Conservation (phyloP, 306 rosid genomes). For the Cicer bijugum region DNA sequence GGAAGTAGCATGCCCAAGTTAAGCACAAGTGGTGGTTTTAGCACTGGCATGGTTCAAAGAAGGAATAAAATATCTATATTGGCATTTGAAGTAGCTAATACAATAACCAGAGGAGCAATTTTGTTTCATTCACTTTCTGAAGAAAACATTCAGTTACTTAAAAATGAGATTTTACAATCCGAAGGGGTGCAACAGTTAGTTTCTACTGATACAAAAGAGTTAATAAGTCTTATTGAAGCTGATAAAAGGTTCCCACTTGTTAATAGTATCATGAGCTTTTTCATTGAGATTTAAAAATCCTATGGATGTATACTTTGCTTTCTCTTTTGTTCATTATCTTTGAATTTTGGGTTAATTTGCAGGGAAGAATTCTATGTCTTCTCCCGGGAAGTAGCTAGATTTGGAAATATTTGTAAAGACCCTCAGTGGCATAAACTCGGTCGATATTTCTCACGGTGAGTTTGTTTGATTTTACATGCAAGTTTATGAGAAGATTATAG, state of each 20-base stretch:
- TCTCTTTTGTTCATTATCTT: conserved; percentile 28
- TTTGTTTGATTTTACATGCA: conserved; percentile 25
- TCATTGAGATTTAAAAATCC: not conserved
- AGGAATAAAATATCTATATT: conserved; percentile 68
- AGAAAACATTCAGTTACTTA: conserved; percentile 71
- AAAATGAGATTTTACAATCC: conserved; percentile 64
- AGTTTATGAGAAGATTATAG: conserved; percentile 21
- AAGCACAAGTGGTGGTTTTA: conserved; percentile 53
- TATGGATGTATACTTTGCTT: conserved; percentile 5
- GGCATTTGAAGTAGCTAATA: conserved; percentile 97
- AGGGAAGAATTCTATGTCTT: conserved; percentile 79
- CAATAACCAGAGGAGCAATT: conserved; percentile 70
- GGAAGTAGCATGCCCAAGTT: conserved; percentile 72
- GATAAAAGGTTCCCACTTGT: conserved; percentile 79
- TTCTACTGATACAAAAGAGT: conserved; percentile 69
- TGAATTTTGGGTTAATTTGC: conserved; percentile 39
- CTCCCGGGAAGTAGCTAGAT: conserved; percentile 73
- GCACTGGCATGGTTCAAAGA: conserved; percentile 52
- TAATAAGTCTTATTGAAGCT: conserved; percentile 65
- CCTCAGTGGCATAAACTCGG: conserved; percentile 84
- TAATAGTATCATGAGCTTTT: conserved; percentile 22
- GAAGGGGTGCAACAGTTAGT: conserved; percentile 70
- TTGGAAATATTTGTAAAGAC: conserved; percentile 79
- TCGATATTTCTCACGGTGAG: conserved; percentile 72
- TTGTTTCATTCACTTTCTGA: conserved; percentile 78